Evolutionary conservation across 768 basidiomycete species (phyloP).

Genomic region (Mrakia gelida): DNA sequence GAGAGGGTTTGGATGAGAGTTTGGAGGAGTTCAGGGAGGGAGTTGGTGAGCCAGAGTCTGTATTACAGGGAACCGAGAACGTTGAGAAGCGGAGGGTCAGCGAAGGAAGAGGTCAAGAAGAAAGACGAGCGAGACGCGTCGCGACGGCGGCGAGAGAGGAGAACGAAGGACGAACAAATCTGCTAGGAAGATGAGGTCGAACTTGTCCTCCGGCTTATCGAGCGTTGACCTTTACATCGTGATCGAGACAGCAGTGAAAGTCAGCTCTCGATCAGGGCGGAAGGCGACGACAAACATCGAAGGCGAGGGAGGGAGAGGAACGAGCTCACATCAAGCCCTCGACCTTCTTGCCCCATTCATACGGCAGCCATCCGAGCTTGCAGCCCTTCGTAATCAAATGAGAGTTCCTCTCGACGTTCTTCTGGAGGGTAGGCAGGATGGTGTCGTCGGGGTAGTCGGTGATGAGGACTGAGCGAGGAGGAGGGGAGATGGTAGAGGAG

Average conservation of each 20-base stretch:
- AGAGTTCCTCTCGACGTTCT: conserved; percentile 10
- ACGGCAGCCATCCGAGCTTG: conserved; percentile 13
- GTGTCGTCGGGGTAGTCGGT: conserved; percentile 12
- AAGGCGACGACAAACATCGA: not conserved
- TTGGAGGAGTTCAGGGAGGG: not conserved
- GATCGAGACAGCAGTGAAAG: no score
- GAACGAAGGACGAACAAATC: conserved; percentile 35
- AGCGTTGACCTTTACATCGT: not conserved
- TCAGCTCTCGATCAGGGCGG: not conserved
- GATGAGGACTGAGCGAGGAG: conserved; percentile 14
- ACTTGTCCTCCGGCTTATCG: conserved; percentile 7
- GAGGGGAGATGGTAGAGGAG: not conserved
- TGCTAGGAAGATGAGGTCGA: conserved; percentile 41
- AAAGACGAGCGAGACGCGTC: not conserved
- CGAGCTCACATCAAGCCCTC: not conserved
- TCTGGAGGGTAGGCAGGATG: not conserved
- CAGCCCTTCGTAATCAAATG: not conserved
- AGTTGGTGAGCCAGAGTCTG: conserved; percentile 12
- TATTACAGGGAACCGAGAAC: not conserved
- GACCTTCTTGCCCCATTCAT: conserved; percentile 20
- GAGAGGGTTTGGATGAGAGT: not conserved
- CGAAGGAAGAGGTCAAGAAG: not conserved
- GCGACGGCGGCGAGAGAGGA: no score
- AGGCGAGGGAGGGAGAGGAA: no score
- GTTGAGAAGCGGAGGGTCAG: not conserved